Conservation (phyloP, 2,329 filamentous ascomycete species). For the Lecanicillium sp. region DNA sequence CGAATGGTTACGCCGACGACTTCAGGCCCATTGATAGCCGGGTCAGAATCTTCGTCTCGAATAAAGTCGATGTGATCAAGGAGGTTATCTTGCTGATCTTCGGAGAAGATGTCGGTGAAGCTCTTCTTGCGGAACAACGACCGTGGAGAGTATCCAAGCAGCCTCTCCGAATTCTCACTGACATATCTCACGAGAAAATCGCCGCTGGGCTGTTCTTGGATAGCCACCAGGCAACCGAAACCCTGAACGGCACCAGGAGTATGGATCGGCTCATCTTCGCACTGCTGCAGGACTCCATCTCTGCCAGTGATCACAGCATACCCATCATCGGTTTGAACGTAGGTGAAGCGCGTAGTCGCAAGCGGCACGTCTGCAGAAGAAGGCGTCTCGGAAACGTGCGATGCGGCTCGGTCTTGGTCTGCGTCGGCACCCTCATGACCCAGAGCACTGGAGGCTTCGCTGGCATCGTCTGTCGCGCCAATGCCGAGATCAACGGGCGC, state of each 20-base stretch:
- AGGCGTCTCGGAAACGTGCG: slow-evolving; percentile 13
- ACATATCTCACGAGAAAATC: slow-evolving; percentile 62
- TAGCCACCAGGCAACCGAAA: slow-evolving; percentile 68
- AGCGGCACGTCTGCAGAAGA: slow-evolving; percentile 33
- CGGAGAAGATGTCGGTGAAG: slow-evolving; percentile 75
- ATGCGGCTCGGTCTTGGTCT: slow-evolving; percentile 13
- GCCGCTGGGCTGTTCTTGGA: slow-evolving; percentile 62
- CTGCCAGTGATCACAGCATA: slow-evolving; percentile 78
- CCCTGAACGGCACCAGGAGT: slow-evolving; percentile 74
- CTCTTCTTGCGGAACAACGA: slow-evolving; percentile 66
- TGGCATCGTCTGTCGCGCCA: slow-evolving; percentile 22
- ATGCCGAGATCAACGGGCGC: slow-evolving; percentile 26
- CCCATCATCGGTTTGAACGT: slow-evolving; percentile 66
- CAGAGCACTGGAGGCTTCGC: slow-evolving; percentile 16
- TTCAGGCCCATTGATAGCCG: slow-evolving; percentile 68
- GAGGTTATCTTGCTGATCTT: slow-evolving; percentile 77
- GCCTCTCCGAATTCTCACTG: slow-evolving; percentile 69
- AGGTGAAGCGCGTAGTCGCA: slow-evolving; percentile 68
- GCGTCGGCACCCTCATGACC: slow-evolving; percentile 1
- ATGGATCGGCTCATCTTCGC: slow-evolving; percentile 87
- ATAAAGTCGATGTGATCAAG: slow-evolving; percentile 85
- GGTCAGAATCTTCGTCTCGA: slow-evolving; percentile 71
- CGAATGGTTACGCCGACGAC: slow-evolving; percentile 73
- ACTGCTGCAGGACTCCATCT: slow-evolving; percentile 65
- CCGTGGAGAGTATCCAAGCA: slow-evolving; percentile 70